Evolutionary conservation across 768 basidiomycete species (phyloP).

Genomic region (Rhizopogon vesiculosus): DNA sequence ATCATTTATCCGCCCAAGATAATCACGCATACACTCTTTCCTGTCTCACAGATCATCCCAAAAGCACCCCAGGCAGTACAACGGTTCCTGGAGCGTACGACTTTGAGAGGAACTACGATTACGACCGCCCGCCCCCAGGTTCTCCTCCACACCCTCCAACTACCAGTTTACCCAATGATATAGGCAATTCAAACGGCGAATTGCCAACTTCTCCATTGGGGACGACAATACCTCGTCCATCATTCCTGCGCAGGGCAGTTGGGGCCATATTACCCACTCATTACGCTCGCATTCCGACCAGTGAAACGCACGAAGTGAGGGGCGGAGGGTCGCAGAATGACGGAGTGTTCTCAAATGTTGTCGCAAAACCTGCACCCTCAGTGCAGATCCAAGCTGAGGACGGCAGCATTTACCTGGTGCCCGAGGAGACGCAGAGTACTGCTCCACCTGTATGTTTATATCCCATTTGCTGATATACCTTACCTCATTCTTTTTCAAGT

Average conservation of each 20-base stretch:
- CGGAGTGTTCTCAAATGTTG: constrained; percentile 93
- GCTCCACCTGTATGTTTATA: constrained; percentile 72
- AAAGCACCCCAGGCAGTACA: constrained; percentile 3
- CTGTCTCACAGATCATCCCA: constrained; percentile 13
- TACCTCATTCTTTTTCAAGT: constrained; percentile 35
- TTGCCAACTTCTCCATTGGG: constrained; percentile 47
- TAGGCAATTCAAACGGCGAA: constrained; percentile 69
- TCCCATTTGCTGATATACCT: background rate
- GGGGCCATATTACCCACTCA: constrained; percentile 61
- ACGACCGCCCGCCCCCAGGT: constrained; percentile 67
- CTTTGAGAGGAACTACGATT: constrained; percentile 77
- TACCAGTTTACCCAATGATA: constrained; percentile 57
- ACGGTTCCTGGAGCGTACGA: constrained; percentile 52
- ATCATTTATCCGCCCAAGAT: constrained; percentile 31
- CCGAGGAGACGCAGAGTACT: constrained; percentile 79
- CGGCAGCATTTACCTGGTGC: constrained; percentile 58
- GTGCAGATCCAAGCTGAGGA: constrained; percentile 43
- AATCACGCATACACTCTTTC: constrained; percentile 19
- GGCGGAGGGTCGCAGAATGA: constrained; percentile 82
- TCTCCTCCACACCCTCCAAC: constrained; percentile 64
- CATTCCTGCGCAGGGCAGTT: constrained; percentile 55
- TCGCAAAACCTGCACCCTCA: constrained; percentile 70
- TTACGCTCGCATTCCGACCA: constrained; percentile 50
- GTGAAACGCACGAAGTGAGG: constrained; percentile 24
- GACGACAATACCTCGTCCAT: constrained; percentile 30